Conservation (phyloP, 441 rosid genomes). For the Hura crepitans region DNA sequence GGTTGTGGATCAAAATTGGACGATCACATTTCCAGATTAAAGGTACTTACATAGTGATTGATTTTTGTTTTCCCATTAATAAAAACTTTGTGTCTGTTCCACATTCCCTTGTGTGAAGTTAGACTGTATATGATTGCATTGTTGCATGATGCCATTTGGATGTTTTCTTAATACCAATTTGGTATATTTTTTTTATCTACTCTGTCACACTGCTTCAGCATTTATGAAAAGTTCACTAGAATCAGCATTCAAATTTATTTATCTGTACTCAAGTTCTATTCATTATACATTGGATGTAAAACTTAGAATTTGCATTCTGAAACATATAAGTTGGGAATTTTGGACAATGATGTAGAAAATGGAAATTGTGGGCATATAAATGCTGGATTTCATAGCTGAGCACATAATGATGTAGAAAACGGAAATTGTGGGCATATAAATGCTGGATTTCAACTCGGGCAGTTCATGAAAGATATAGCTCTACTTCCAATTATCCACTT, state of each 20-base stretch:
- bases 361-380: too few species aligned
- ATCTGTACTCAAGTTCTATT: background rate
- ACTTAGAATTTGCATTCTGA: background rate
- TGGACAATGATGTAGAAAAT: background rate
- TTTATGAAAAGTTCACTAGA: conserved; percentile 6
- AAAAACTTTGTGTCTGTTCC: background rate
- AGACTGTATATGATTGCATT: background rate
- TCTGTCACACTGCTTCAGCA: background rate
- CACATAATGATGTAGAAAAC: too few species aligned
- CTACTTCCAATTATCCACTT: background rate
- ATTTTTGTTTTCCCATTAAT: conserved; percentile 4
- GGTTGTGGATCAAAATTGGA: conserved; percentile 41
- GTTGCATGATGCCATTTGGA: conserved; percentile 1
- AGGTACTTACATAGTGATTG: conserved; percentile 35
- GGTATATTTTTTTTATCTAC: background rate
- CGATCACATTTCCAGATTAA: conserved; percentile 39
- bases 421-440: background rate
- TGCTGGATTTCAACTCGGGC: background rate
- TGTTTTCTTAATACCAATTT: background rate
- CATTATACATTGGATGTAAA: background rate
- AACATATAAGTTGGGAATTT: background rate
- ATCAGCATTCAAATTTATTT: background rate
- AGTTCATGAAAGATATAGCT: background rate
- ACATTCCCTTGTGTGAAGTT: background rate
- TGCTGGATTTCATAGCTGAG: too few species aligned